Evolutionary conservation across 371 early-diverging fungal species (phyloP), one percentile per base, ranked within the genome.

Genomic region (Syncephalastrum racemosum): DNA sequence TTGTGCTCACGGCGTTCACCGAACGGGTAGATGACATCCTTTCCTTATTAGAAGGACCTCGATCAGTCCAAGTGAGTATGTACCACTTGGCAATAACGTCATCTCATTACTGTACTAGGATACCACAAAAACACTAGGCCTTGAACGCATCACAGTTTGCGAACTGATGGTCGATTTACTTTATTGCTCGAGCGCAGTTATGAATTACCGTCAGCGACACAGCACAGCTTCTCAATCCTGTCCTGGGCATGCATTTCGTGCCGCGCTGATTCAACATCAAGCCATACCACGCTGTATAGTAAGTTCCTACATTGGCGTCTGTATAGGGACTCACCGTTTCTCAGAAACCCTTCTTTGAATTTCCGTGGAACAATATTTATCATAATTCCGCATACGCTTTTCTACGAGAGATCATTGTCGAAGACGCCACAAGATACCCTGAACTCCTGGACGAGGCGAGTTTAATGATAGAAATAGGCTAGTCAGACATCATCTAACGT

Each of bases 341-440:
- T 15, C 24, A 66, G 66, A 61, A 66, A 16, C 18, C 61, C 12
- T 66, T 66, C 46, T 66, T 66, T 51, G 66, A 58, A 22, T 61
- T 60, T 43, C 61, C 66, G 24, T 57, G 20, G 42, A 60, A 59
- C 42, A 66, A 66, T 46, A 41, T 66, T 1, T 40, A 54, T 3
- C 66, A 66, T 42, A 51, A 52, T 12, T 48, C 54, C 1, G 49
- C 61, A 4, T 61, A 58, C 42, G 57, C 51, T 27, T n/a, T 60
- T 27, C 4, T 66, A 14, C 56, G 54, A 25, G 61, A 66, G 23
- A 50, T 58, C 14, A 15, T 63, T 12, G 12, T 27, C 20, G 39
- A 42, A 7, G 27, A 48, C 8, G 44, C 45, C 27, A 12, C 18
- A 19, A 31, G 36, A 31, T 31, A 31, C 36, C 36, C 36, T 31